Evolutionary conservation across 768 basidiomycete species (phyloP).

Genomic region (Omphalotus guepiniiformis): DNA sequence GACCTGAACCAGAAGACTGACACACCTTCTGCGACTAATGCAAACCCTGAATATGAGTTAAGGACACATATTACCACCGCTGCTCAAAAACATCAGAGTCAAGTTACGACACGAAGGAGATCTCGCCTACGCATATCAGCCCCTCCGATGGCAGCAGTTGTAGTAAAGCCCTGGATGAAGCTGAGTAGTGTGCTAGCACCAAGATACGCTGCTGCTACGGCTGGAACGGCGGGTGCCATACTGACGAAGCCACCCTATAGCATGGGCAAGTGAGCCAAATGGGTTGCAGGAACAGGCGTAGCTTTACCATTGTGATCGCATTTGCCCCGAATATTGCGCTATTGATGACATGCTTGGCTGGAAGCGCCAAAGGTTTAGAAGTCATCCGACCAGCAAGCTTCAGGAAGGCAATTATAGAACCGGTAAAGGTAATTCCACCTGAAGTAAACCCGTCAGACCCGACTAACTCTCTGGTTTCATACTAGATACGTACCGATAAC

Average conservation of each 20-base stretch:
- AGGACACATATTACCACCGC: constrained; percentile 89
- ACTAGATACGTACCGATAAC: constrained; percentile 60
- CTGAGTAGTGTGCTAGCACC: constrained; percentile 70
- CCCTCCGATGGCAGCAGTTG: constrained; percentile 88
- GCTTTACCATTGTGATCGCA: constrained; percentile 50
- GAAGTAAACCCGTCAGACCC: constrained; percentile 6
- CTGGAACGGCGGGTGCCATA: constrained; percentile 63
- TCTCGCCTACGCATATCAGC: constrained; percentile 82
- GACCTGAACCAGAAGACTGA: neutral
- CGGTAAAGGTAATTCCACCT: constrained; percentile 86
- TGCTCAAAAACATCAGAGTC: constrained; percentile 23
- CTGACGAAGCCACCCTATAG: constrained; percentile 70
- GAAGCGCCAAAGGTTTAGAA: constrained; percentile 66
- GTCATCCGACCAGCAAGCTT: constrained; percentile 83
- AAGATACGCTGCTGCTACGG: constrained; percentile 75
- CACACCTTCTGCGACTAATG: constrained; percentile 80
- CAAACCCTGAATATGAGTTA: constrained; percentile 89
- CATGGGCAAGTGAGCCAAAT: neutral
- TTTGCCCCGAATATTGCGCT: constrained; percentile 68
- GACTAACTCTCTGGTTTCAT: neutral
- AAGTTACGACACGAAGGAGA: constrained; percentile 2
- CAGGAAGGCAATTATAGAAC: constrained; percentile 85
- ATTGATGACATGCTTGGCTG: constrained; percentile 78
- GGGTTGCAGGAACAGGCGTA: neutral
- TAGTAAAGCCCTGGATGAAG: constrained; percentile 83